Evolutionary conservation across 1,139 yeast species (phyloP).

Genomic region (Saccharomyces uvarum): DNA sequence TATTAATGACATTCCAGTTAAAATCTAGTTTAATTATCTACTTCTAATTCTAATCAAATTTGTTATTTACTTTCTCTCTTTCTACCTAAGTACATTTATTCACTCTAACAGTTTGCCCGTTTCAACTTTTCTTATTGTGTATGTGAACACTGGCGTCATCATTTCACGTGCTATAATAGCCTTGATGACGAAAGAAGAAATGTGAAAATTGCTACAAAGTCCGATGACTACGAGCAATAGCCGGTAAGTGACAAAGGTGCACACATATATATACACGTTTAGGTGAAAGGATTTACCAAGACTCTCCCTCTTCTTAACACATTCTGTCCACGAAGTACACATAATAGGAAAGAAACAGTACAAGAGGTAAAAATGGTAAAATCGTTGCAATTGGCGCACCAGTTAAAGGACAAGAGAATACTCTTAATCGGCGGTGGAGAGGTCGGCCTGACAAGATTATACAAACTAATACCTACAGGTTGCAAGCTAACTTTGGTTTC

Average conservation of each 20-base stretch:
- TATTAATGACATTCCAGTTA: not conserved
- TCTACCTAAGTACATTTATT: not conserved
- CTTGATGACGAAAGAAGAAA: not conserved
- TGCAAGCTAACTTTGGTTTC: conserved; percentile 28
- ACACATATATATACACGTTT: not conserved
- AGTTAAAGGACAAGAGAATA: conserved; percentile 20
- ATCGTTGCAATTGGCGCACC: conserved; percentile 29
- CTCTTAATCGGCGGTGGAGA: conserved; percentile 31
- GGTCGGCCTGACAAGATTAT: conserved; percentile 28
- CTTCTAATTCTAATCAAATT: not conserved
- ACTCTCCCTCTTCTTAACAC: not conserved
- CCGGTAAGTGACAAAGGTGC: not conserved
- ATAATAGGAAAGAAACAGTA: not conserved
- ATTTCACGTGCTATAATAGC: not conserved
- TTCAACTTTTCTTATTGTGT: not conserved
- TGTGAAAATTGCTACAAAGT: not conserved
- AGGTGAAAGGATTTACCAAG: not conserved
- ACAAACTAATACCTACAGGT: conserved; percentile 28
- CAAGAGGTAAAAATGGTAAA: not conserved
- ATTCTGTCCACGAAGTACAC: not conserved
- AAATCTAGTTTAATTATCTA: not conserved
- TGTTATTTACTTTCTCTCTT: not conserved
- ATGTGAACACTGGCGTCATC: not conserved
- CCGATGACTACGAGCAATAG: not conserved
- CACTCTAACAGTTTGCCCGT: not conserved